A percentile compares a stretch with the other conserved stretches of the same genome.
phyloP scores from a whole-genome alignment of 225 moss, liverwort and hornwort species.

The Pseudoscleropodium purum region DNA sequence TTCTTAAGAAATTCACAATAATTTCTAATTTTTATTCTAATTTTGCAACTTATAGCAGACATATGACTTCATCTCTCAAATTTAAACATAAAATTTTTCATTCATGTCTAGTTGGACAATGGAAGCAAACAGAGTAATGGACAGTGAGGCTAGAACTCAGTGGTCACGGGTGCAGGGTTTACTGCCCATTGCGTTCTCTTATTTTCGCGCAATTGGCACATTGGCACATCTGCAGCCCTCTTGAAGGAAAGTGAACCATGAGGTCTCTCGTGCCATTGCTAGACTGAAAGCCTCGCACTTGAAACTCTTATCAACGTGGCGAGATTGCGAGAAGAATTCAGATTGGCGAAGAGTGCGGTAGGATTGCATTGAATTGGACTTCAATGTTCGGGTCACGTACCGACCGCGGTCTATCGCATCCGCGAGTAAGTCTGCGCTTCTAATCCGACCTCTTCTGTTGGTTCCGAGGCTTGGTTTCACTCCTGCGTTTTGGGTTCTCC shows the following conservation, averaged over 20 bases:
- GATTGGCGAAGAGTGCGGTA: not conserved
- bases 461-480: not conserved
- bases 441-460: not conserved
- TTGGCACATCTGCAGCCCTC: not conserved
- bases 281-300: not conserved
- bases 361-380: not conserved
- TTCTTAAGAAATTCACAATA: too few relatives aligned
- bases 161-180: too few relatives aligned
- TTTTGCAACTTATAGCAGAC: too few relatives aligned
- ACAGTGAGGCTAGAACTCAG: too few relatives aligned
- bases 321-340: not conserved
- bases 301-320: not conserved
- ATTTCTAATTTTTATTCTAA: too few relatives aligned
- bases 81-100: too few relatives aligned
- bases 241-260: not conserved
- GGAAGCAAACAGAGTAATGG: too few relatives aligned
- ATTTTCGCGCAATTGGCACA: too few relatives aligned
- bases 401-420: not conserved
- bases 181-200: too few relatives aligned
- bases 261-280: not conserved
- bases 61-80: too few relatives aligned
- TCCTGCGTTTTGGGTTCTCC: not conserved
- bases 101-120: too few relatives aligned
- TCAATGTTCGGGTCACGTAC: slow-evolving; percentile 23
- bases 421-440: slow-evolving; percentile 17